These are phyloP conservation scores for Nematocida sp. DNA, from an alignment of 371 early-diverging fungal species.

Conservation along the genomic window DNA sequence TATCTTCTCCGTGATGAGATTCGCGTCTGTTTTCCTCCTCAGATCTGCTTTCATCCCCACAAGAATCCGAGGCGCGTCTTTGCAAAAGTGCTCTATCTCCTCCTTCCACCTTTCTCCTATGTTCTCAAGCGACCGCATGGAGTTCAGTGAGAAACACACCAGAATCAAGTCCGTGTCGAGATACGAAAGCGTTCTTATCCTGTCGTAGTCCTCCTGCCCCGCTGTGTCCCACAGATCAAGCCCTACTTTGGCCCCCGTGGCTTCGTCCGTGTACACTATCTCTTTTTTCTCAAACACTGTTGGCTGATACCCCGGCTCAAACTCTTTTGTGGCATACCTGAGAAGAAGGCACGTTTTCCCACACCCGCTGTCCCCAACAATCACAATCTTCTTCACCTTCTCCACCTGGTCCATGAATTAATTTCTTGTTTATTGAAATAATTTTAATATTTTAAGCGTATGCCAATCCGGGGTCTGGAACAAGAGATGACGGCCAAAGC, in stretches of 20 bases:
- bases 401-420: constrained; percentile 10
- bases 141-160: constrained; percentile 74
- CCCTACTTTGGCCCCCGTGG: not conserved
- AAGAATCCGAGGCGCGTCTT: constrained; percentile 78
- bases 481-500: constrained; percentile 29
- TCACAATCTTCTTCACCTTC: constrained; percentile 52
- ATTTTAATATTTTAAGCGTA: constrained; percentile 50
- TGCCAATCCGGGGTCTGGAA: constrained; percentile 62
- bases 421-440: constrained; percentile 40
- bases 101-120: constrained; percentile 78
- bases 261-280: constrained; percentile 16
- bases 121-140: constrained; percentile 72
- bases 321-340: constrained; percentile 86
- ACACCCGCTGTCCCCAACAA: constrained; percentile 65
- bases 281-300: constrained; percentile 65
- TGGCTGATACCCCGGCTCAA: constrained; percentile 77
- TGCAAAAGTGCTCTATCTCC: constrained; percentile 72
- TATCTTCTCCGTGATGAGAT: constrained; percentile 48
- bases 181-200: constrained; percentile 73
- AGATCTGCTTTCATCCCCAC: constrained; percentile 96
- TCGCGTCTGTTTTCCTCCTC: constrained; percentile 64
- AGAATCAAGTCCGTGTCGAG: constrained; percentile 79
- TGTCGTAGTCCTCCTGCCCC: constrained; percentile 76
- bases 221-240: constrained; percentile 82
- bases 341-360: constrained; percentile 85